Evolutionary conservation across 371 early-diverging fungal genomes (phyloP).

Genomic region (Zychaea mexicana): DNA sequence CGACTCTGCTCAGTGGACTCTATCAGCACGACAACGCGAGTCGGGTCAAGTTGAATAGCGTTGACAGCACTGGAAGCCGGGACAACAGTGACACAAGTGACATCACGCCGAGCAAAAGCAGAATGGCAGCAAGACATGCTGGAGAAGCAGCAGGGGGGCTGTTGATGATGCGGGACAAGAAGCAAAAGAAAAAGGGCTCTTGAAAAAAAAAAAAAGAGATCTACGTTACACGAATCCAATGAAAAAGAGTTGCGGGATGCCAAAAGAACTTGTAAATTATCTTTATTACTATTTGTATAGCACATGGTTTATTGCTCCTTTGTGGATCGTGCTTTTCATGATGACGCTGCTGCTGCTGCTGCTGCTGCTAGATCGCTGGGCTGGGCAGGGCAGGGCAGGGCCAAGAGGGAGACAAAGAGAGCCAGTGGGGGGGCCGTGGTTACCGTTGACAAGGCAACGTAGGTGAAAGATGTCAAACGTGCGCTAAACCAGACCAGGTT

Average conservation of each 20-base stretch:
- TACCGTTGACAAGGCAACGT: too few species aligned
- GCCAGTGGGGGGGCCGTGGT: too few species aligned
- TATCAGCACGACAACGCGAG: conserved; percentile 2
- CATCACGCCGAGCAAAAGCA: neutral
- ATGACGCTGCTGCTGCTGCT: too few species aligned
- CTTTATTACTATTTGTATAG: neutral
- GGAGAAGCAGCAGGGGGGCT: conserved; percentile 16
- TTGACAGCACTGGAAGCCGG: neutral
- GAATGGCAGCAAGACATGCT: conserved; percentile 6
- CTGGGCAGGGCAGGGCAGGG: too few species aligned
- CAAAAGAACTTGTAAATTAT: neutral
- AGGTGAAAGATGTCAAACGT: too few species aligned
- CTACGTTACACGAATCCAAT: neutral
- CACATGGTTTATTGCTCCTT: neutral
- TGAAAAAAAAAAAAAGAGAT: too few species aligned
- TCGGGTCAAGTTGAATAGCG: neutral
- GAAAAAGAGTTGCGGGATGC: neutral
- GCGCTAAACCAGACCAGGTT: too few species aligned
- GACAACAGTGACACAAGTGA: neutral
- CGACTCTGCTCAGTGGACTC: neutral
- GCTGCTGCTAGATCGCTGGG: too few species aligned
- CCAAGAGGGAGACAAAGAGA: too few species aligned
- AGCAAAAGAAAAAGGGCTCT: too few species aligned
- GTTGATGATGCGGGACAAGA: conserved; percentile 9
- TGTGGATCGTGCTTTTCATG: too few species aligned